These are phyloP conservation scores for Rhizomucor pusillus DNA, from an alignment of 371 early-diverging fungal species.

Conservation along the genomic window DNA sequence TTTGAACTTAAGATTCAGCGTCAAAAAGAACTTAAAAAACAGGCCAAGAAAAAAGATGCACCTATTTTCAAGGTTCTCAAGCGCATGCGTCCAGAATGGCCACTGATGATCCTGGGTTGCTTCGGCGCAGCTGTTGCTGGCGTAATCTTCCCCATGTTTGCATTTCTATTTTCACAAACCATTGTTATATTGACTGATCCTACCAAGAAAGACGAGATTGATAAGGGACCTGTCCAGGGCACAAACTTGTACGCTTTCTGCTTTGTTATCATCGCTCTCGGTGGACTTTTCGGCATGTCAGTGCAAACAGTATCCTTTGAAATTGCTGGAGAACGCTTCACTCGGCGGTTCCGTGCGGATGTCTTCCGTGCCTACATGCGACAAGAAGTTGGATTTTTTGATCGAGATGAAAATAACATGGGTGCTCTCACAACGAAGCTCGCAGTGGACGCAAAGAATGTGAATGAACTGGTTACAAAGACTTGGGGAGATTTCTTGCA, in stretches of 20 bases:
- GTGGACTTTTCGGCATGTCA: slow-evolving; percentile 46
- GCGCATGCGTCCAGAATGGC: slow-evolving; percentile 41
- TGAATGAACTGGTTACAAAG: slow-evolving; percentile 67
- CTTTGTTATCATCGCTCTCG: slow-evolving; percentile 66
- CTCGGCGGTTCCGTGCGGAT: slow-evolving; percentile 55
- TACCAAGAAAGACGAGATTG: neutral
- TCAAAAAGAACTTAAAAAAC: slow-evolving; percentile 42
- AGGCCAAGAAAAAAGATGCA: slow-evolving; percentile 42
- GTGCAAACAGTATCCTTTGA: slow-evolving; percentile 42
- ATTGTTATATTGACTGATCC: slow-evolving; percentile 23
- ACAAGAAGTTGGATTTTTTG: slow-evolving; percentile 90
- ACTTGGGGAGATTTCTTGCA: slow-evolving; percentile 63
- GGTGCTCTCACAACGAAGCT: slow-evolving; percentile 84
- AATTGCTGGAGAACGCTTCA: slow-evolving; percentile 56
- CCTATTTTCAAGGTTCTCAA: slow-evolving; percentile 40
- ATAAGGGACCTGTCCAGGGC: slow-evolving; percentile 42
- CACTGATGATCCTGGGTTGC: slow-evolving; percentile 34
- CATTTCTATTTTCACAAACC: slow-evolving; percentile 44
- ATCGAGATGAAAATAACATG: slow-evolving; percentile 75
- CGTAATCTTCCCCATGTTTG: slow-evolving; percentile 53
- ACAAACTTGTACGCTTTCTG: slow-evolving; percentile 76
- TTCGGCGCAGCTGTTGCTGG: slow-evolving; percentile 57
- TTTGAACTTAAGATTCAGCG: slow-evolving; percentile 45
- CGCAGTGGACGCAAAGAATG: slow-evolving; percentile 77
- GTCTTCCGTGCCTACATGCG: slow-evolving; percentile 62